Base-by-base conservation (phyloP, 2,329 filamentous ascomycete genomes). In the Furcasterigmium furcatum region DNA sequence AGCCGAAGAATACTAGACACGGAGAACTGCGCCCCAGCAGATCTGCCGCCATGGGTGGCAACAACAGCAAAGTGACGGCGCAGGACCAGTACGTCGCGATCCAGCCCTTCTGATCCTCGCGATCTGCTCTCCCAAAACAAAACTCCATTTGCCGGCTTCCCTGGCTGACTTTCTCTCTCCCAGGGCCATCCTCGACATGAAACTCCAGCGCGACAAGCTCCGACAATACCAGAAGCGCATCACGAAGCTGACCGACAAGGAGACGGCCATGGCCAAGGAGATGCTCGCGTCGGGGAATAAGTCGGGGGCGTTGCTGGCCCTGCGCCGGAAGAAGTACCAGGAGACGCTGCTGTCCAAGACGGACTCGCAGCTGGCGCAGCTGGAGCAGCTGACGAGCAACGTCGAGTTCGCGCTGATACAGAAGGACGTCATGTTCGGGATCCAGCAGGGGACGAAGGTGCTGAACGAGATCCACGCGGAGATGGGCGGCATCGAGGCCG, bases 321-420 rank as follows among this genome's bases (percentile, higher is more conserved):
- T 99, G 49, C 86, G 94, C 46, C 82, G 91, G 55, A 96, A 96
- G 71, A 99, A 97, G 66, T 97, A 96, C 74, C 94, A 99, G 65
- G 88, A 97, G 65, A 85, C 88, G 21, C 77, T 97, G 19, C 78
- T 97, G 12, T 76, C 80, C 49, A 92, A 95, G 72, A 96, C 92
- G 12, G 92, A 99, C 68, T 82, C 83, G 46, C 92, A 97, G 71
- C 80, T 99, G n/a, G 90, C 88, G 54, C 90, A 96, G 68, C 76
- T 99, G 18, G 91, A 99, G 72, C 84, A 89, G 61, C 73, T 99
- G 55, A 94, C 89, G 9, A 82, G 82, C 45, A 91, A 84, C 62
- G 91, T 99, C 58, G 94, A 99, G 70, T 99, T 99, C 68, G 90
- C 94, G 32, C 80, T 92, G 21, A 94, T 99, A 55, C 92, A 97